Evolutionary conservation across 2,329 filamentous ascomycete genomes (phyloP).

Genomic region (Orbilia blumenaviensis): DNA sequence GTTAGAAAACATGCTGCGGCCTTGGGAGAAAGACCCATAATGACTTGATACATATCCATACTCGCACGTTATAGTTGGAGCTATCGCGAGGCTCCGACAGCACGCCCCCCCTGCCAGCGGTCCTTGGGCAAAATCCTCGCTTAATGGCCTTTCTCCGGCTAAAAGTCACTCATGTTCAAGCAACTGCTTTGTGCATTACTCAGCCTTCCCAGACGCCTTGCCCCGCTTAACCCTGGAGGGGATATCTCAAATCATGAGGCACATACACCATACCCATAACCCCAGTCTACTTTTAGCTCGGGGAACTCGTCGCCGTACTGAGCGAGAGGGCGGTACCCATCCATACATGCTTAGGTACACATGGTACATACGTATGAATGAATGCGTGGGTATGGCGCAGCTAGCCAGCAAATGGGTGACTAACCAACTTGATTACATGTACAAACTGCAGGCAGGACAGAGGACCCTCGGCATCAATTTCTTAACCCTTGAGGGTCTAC

Average conservation of each 20-base stretch:
- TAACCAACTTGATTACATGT: conserved; percentile 10
- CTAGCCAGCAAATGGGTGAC: conserved; percentile 49
- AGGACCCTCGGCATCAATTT: conserved; percentile 18
- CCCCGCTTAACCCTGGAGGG: conserved; percentile 26
- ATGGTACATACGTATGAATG: too few relatives aligned
- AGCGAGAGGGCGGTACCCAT: too few relatives aligned
- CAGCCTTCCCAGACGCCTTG: conserved; percentile 46
- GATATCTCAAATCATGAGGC: conserved; percentile 53
- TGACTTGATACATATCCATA: background rate
- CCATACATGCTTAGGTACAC: too few relatives aligned
- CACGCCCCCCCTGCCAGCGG: too few relatives aligned
- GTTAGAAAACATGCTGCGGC: conserved; percentile 6
- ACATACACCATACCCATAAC: too few relatives aligned
- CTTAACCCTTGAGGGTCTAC: conserved; percentile 2
- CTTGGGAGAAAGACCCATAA: conserved; percentile 20
- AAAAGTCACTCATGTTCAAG: conserved; percentile 12
- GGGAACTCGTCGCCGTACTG: conserved; percentile 42
- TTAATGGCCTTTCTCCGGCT: conserved; percentile 1
- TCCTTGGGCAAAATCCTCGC: conserved; percentile 9
- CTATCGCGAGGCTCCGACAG: conserved; percentile 35
- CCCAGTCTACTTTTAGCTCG: conserved; percentile 30
- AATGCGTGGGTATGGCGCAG: conserved; percentile 4
- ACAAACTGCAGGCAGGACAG: too few relatives aligned
- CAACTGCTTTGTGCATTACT: conserved; percentile 15
- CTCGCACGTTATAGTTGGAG: background rate